Conservation (phyloP, 2,329 filamentous ascomycete genomes). For the Beauveria sp. region DNA sequence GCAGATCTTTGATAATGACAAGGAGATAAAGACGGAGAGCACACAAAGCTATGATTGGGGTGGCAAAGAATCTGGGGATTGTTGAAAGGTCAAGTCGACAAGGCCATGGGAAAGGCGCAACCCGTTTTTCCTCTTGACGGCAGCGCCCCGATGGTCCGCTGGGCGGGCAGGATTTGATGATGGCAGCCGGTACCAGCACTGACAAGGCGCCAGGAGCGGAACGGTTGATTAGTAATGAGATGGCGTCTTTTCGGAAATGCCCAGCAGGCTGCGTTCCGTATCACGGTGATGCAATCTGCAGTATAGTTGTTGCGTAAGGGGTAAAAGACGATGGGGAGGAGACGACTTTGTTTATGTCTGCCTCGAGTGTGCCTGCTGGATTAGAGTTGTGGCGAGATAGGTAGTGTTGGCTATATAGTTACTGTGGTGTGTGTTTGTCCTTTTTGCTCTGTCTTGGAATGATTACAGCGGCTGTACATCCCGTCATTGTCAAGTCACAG, state of each 20-base stretch:
- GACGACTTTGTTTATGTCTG: background rate
- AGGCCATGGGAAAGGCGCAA: background rate
- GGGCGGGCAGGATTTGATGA: constrained; percentile 6
- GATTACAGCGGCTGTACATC: background rate
- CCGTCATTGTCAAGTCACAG: background rate
- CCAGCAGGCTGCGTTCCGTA: background rate
- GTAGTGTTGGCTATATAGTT: background rate
- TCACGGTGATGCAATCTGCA: background rate
- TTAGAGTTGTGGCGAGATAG: background rate
- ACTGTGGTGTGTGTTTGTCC: too few species aligned
- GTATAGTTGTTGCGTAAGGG: background rate
- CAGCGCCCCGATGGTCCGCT: constrained; percentile 9
- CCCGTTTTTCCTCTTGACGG: constrained; percentile 2
- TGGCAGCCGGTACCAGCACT: background rate
- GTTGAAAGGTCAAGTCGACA: constrained; percentile 5
- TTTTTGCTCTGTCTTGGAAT: background rate
- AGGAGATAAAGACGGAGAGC: background rate
- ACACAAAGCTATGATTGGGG: background rate
- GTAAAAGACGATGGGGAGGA: background rate
- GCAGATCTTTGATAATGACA: background rate
- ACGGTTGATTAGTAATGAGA: constrained; percentile 10
- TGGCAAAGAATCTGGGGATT: background rate
- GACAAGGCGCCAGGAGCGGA: background rate
- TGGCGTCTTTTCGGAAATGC: constrained; percentile 1
- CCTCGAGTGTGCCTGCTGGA: background rate